Evolutionary conservation across 176 grass and related monocot genomes (phyloP).

Genomic region (Oryza glumipatula): DNA sequence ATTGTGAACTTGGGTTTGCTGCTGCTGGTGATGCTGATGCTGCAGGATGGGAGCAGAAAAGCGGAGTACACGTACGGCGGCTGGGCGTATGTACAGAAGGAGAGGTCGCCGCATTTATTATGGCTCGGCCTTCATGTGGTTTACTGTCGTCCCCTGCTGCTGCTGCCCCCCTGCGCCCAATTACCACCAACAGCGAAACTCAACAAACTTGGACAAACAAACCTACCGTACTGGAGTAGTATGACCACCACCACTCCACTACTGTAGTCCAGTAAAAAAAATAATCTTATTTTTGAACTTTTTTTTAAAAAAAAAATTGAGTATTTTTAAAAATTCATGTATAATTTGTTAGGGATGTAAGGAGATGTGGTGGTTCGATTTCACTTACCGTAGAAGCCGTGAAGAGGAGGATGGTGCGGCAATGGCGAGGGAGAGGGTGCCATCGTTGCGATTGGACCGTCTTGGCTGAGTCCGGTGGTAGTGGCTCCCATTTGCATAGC

Average conservation of each 20-base stretch:
- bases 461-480: not conserved
- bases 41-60: not conserved
- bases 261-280: too few relatives aligned
- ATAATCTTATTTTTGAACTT: too few relatives aligned
- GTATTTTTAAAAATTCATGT: too few relatives aligned
- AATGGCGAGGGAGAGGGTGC: not conserved
- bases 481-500: not conserved
- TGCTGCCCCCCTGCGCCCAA: constrained; percentile 34
- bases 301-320: too few relatives aligned
- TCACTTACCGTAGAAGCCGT: constrained; percentile 24
- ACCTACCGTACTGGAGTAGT: not conserved
- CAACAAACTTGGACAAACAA: not conserved
- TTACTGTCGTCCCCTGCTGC: constrained; percentile 2
- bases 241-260: too few relatives aligned
- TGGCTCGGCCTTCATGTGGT: constrained; percentile 46
- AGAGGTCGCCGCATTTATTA: constrained; percentile 29
- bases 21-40: not conserved
- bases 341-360: not conserved
- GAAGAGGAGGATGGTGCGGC: not conserved
- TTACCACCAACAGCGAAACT: not conserved
- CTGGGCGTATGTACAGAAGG: constrained; percentile 30
- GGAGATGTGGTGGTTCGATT: not conserved
- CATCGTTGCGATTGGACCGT: not conserved
- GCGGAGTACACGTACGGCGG: constrained; percentile 5
- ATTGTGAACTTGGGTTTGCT: constrained; percentile 21